These are phyloP conservation scores for Sambucus nigra DNA, from an alignment of 129 eudicot genomes.

Conservation along the genomic window DNA sequence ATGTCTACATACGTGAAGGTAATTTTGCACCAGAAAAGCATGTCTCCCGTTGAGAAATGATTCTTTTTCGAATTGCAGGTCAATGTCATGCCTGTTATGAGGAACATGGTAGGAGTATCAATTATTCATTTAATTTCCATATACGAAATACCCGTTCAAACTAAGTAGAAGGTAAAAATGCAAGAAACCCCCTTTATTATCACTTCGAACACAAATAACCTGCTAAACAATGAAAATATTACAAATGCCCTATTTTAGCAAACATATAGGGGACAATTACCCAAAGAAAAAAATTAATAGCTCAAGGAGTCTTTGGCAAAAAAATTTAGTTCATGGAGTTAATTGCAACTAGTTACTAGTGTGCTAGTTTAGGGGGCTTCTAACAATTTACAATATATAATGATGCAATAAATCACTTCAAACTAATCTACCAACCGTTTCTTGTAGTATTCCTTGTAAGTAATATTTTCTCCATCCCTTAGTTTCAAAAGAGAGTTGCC, in stretches of 20 bases:
- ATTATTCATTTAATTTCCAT: not conserved
- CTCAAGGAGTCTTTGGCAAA: not conserved
- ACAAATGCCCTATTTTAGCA: too few species aligned
- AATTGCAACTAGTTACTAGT: not conserved
- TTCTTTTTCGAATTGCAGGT: slow-evolving; percentile 31
- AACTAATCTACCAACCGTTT: slow-evolving; percentile 28
- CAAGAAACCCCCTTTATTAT: too few species aligned
- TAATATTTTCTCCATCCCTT: slow-evolving; percentile 25
- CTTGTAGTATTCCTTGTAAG: slow-evolving; percentile 44
- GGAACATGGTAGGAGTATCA: not conserved
- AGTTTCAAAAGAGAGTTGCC: slow-evolving; percentile 31
- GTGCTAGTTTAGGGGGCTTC: not conserved
- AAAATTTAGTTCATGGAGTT: not conserved
- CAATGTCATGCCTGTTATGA: slow-evolving; percentile 44
- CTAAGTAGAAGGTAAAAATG: too few species aligned
- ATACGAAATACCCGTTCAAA: not conserved
- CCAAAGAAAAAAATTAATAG: too few species aligned
- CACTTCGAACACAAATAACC: too few species aligned
- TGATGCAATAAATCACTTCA: too few species aligned
- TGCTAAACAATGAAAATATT: too few species aligned
- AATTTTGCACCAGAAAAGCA: slow-evolving; percentile 41
- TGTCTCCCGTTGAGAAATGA: slow-evolving; percentile 46
- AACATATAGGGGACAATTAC: too few species aligned
- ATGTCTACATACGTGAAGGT: slow-evolving; percentile 38
- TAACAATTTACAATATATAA: not conserved